These are phyloP conservation scores for Dunaliella sp. DNA, from an alignment of 139 green algal genomes.

Conservation along the genomic window DNA sequence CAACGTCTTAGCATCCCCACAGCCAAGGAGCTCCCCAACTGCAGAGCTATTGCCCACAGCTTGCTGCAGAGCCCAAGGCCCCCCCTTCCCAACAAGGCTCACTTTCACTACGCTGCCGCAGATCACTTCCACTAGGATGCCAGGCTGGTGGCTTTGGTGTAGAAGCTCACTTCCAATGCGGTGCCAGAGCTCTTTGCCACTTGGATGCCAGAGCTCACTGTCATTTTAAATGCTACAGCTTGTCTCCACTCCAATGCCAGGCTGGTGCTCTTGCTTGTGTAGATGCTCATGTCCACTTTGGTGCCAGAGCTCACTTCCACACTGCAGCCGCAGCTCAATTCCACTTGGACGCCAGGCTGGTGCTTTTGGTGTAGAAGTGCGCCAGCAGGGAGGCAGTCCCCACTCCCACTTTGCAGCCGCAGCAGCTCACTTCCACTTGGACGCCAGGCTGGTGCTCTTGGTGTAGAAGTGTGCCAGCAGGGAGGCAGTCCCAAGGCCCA, in stretches of 20 bases:
- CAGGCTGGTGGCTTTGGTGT: conserved; percentile 45
- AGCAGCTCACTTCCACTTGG: conserved; percentile 67
- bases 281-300: too few relatives aligned
- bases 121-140: conserved; percentile 68
- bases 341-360: neutral
- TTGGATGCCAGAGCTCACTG: too few relatives aligned
- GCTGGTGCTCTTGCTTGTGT: neutral
- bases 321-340: neutral
- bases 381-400: neutral
- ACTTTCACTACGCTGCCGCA: neutral
- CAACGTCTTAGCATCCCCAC: too few relatives aligned
- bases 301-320: too few relatives aligned
- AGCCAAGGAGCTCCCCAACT: too few relatives aligned
- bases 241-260: neutral
- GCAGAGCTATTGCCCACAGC: too few relatives aligned
- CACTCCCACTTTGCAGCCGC: neutral
- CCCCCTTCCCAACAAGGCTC: neutral
- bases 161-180: too few relatives aligned
- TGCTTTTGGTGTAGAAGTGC: neutral
- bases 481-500: conserved; percentile 51
- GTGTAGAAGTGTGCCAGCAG: conserved; percentile 43
- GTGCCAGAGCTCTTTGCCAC: too few relatives aligned
- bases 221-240: neutral
- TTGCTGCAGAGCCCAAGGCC: too few relatives aligned
- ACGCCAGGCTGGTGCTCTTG: conserved; percentile 45